Conservation (phyloP, 2,329 filamentous ascomycete species). For the Pseudofabraea citricarpa region DNA sequence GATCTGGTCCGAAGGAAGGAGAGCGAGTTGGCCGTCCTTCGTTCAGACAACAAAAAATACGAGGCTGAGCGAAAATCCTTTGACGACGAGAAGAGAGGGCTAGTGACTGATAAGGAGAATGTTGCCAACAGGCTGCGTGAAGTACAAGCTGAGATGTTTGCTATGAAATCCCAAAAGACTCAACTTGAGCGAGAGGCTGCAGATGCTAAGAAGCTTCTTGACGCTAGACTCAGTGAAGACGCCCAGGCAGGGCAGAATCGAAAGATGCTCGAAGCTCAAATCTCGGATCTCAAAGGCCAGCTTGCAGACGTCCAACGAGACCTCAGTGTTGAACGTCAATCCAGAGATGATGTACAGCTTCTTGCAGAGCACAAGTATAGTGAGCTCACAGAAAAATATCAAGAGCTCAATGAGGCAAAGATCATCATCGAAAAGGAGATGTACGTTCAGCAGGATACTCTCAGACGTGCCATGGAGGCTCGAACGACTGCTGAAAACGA, state of each 20-base stretch:
- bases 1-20: slow-evolving; percentile 91
- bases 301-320: slow-evolving; percentile 83
- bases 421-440: slow-evolving; percentile 98
- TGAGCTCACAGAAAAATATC: slow-evolving; percentile 77
- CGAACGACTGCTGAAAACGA: slow-evolving; percentile 77
- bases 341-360: slow-evolving; percentile 86
- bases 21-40: slow-evolving; percentile 81
- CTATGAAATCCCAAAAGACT: slow-evolving; percentile 76
- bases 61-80: slow-evolving; percentile 75
- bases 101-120: slow-evolving; percentile 74
- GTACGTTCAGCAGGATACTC: slow-evolving; percentile 88
- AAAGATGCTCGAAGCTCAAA: slow-evolving; percentile 79
- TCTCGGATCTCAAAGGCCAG: slow-evolving; percentile 80
- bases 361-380: slow-evolving; percentile 85
- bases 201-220: slow-evolving; percentile 80
- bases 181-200: slow-evolving; percentile 85
- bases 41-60: slow-evolving; percentile 76
- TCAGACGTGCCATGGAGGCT: slow-evolving; percentile 80
- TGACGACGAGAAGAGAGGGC: slow-evolving; percentile 69
- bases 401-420: slow-evolving; percentile 85
- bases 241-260: slow-evolving; percentile 77
- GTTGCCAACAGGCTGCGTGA: slow-evolving; percentile 73
- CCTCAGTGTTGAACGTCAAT: slow-evolving; percentile 86
- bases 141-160: slow-evolving; percentile 81
- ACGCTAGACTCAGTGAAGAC: slow-evolving; percentile 86